Evolutionary conservation across 1,139 yeast species (phyloP), one percentile per base, ranked within the genome.

Genomic region (Diutina rugosa): DNA sequence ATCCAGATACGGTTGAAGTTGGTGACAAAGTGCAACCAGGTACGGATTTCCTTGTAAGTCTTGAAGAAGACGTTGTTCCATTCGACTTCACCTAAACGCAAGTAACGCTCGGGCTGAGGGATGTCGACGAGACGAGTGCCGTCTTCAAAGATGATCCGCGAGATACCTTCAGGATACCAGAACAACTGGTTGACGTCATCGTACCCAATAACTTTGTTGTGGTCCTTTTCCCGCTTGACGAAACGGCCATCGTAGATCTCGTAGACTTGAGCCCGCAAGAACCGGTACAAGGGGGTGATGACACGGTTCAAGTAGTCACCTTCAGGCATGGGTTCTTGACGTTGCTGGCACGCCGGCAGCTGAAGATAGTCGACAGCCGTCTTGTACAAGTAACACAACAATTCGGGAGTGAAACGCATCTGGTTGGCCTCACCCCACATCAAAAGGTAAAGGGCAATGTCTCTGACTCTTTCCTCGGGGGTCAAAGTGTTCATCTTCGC

Each of bases 401-500:
- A 80, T 74, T 93, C 99, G 14, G 99, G 90, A 57, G 93, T 85
- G 72, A 91, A 95, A 69, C 99, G 84, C 59, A 93, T 91, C 76
- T 93, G 98, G 73, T 91, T 91, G 51, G 98, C 96, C 74, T 93
- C 99, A 70, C 99, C 99, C 99, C 99, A 93, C 65, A 90, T 79
- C 67, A 91, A 79, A 64, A 93, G 77, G 74, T 90, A 93, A 60
- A 93, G 80, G 7, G 98, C 93, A 61, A 93, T 73, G 67, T 93
- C 98, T 68, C 95, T 84, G 52, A 89, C 90, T 70, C 95, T 84
- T 69, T 91, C 97, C 63, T 76, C 80, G 4, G 80, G 80, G 53
- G 72, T 64, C 59, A 76, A 70, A 32, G 72, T 64, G 62, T 76
- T 76, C 80, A 76, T 76, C 67, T 71, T 75, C 57, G 80, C 78